These are phyloP conservation scores for Linnemannia elongata DNA, from an alignment of 192 early-diverging fungal species.

Conservation along the genomic window DNA sequence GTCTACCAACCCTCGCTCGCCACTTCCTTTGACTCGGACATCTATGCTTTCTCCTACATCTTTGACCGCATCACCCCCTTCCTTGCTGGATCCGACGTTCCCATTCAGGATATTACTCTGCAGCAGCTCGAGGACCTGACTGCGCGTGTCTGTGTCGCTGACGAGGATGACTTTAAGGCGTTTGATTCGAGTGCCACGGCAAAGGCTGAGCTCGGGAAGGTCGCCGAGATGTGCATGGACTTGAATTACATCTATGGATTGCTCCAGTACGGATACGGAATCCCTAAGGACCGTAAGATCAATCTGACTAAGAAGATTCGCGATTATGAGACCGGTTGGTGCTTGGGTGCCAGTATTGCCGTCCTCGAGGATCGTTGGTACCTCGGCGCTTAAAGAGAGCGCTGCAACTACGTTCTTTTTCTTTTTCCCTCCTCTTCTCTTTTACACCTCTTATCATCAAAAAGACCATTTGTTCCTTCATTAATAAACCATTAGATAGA, in stretches of 20 bases:
- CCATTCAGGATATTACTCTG: slow-evolving; percentile 76
- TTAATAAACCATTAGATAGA: slow-evolving; percentile 8
- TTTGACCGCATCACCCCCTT: slow-evolving; percentile 87
- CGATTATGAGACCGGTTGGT: slow-evolving; percentile 96
- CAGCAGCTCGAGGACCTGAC: slow-evolving; percentile 76
- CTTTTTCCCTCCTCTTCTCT: neutral
- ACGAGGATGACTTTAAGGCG: slow-evolving; percentile 61
- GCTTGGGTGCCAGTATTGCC: slow-evolving; percentile 91
- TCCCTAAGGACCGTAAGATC: slow-evolving; percentile 76
- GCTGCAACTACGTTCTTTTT: too few relatives aligned
- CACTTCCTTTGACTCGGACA: slow-evolving; percentile 79
- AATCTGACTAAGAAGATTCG: slow-evolving; percentile 93
- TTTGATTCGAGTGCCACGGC: slow-evolving; percentile 60
- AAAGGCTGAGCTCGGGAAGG: slow-evolving; percentile 58
- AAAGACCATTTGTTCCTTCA: too few relatives aligned
- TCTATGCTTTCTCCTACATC: slow-evolving; percentile 97
- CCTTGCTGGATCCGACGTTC: slow-evolving; percentile 66
- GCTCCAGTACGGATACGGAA: slow-evolving; percentile 87
- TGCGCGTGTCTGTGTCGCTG: slow-evolving; percentile 75
- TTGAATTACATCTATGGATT: slow-evolving; percentile 89
- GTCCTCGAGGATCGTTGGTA: slow-evolving; percentile 72
- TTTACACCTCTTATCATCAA: neutral
- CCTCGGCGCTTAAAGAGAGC: slow-evolving; percentile 13
- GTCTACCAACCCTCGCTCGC: slow-evolving; percentile 89
- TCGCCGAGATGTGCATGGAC: slow-evolving; percentile 91